Percentiles rank a stretch among this genome's conserved stretches.
Evolutionary conservation across 371 early-diverging fungal species (phyloP).

Genomic region (Rhizopus arrhizus): DNA sequence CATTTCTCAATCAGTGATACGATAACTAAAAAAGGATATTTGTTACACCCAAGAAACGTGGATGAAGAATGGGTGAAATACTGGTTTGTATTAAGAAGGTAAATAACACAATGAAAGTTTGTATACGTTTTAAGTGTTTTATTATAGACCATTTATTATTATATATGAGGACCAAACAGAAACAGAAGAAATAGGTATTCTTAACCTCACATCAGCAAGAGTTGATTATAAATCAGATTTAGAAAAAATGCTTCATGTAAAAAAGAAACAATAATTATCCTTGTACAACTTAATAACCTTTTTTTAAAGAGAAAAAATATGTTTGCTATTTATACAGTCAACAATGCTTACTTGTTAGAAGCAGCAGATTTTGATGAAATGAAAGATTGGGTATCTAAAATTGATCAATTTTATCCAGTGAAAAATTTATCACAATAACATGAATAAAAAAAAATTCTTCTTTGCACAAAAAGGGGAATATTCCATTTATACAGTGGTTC

Average conservation of each 20-base stretch:
- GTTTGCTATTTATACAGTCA: slow-evolving; percentile 75
- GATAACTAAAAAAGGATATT: slow-evolving; percentile 56
- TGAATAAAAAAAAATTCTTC: background rate
- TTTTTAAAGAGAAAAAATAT: slow-evolving; percentile 54
- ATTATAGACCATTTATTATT: slow-evolving; percentile 69
- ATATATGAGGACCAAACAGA: slow-evolving; percentile 65
- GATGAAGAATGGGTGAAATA: slow-evolving; percentile 37
- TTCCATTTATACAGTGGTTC: too few species aligned
- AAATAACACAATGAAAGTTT: background rate
- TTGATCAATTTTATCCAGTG: slow-evolving; percentile 64
- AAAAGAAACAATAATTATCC: background rate
- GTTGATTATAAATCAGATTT: slow-evolving; percentile 66
- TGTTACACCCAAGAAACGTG: slow-evolving; percentile 47
- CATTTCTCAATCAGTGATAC: slow-evolving; percentile 39
- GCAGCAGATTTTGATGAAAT: slow-evolving; percentile 66
- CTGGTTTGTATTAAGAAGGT: slow-evolving; percentile 48
- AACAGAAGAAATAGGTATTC: slow-evolving; percentile 62
- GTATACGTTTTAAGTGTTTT: background rate
- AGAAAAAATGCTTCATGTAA: slow-evolving; percentile 42
- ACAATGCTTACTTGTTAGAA: slow-evolving; percentile 72
- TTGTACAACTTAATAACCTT: background rate
- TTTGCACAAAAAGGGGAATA: background rate
- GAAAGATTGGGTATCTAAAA: slow-evolving; percentile 72
- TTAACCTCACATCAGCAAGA: slow-evolving; percentile 66
- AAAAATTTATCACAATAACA: background rate